phyloP scores from a whole-genome alignment of 2,329 filamentous ascomycete genomes.

The Fusarium sp. region DNA sequence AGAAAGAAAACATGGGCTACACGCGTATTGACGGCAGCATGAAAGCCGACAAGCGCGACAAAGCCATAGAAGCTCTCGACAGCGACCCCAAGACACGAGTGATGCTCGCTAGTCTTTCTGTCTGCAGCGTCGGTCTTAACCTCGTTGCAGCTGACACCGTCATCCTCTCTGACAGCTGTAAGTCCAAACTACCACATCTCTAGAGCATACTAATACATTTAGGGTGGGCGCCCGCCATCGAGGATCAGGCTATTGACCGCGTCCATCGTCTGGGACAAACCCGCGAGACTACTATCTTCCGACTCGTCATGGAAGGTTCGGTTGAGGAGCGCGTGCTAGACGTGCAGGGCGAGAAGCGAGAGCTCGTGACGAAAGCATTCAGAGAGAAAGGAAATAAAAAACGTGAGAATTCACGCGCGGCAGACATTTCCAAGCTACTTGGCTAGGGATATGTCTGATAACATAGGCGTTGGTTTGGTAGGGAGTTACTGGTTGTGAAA shows the following conservation, averaged over 20 bases:
- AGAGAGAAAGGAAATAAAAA: slow-evolving; percentile 72
- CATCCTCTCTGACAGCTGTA: slow-evolving; percentile 80
- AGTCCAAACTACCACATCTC: slow-evolving; percentile 35
- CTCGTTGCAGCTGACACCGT: slow-evolving; percentile 88
- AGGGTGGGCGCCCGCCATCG: slow-evolving; percentile 92
- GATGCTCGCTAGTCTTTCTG: slow-evolving; percentile 82
- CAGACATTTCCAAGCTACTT: slow-evolving; percentile 62
- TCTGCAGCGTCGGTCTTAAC: slow-evolving; percentile 87
- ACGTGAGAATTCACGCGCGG: slow-evolving; percentile 66
- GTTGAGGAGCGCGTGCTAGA: slow-evolving; percentile 84
- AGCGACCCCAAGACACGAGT: slow-evolving; percentile 74
- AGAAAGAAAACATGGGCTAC: slow-evolving; percentile 67
- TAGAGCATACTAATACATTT: slow-evolving; percentile 12
- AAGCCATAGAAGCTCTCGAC: slow-evolving; percentile 73
- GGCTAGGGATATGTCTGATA: slow-evolving; percentile 27
- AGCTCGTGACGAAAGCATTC: slow-evolving; percentile 81
- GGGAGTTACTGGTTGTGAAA: background rate
- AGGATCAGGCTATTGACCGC: slow-evolving; percentile 89
- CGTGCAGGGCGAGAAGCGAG: slow-evolving; percentile 81
- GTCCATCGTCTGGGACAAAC: slow-evolving; percentile 88
- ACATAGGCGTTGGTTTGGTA: background rate
- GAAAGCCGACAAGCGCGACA: slow-evolving; percentile 74
- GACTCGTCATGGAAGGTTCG: slow-evolving; percentile 80
- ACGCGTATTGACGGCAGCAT: slow-evolving; percentile 85
- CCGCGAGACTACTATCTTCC: slow-evolving; percentile 79